A percentile compares a stretch with the other conserved stretches of the same genome.
Conservation (phyloP, 2,329 filamentous ascomycete genomes). For the Pseudogymnoascus sp. region DNA sequence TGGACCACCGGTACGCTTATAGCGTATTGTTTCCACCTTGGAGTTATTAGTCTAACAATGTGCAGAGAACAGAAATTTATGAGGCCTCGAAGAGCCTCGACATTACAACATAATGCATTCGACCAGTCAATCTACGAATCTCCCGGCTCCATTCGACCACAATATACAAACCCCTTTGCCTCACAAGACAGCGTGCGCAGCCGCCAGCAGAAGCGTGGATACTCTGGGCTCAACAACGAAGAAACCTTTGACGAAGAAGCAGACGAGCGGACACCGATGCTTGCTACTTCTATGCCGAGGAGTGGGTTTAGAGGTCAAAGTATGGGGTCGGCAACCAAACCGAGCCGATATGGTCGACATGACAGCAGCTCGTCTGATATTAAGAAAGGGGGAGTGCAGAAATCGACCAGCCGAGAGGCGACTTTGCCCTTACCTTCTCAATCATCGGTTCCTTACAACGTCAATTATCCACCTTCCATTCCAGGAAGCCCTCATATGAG, state of each 20-base stretch:
- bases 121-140: constrained; percentile 29
- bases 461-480: constrained; percentile 62
- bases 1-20: constrained; percentile 67
- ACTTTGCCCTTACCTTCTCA: not conserved
- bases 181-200: constrained; percentile 18
- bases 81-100: constrained; percentile 54
- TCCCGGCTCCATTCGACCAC: constrained; percentile 27
- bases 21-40: not conserved
- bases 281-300: constrained; percentile 37
- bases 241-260: constrained; percentile 42
- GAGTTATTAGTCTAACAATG: constrained; percentile 12
- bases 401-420: not conserved
- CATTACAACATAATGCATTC: constrained; percentile 30
- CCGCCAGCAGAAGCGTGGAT: constrained; percentile 22
- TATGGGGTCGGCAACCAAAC: constrained; percentile 32
- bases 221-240: constrained; percentile 34
- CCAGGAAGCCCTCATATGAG: constrained; percentile 52
- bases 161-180: constrained; percentile 26
- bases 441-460: constrained; percentile 39
- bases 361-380: constrained; percentile 37
- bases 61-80: constrained; percentile 38
- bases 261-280: constrained; percentile 47
- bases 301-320: constrained; percentile 17
- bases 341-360: constrained; percentile 32
- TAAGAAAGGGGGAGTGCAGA: constrained; percentile 23